Conservation (phyloP, 164 flowering plant genomes). For the Aristolochia contorta region DNA sequence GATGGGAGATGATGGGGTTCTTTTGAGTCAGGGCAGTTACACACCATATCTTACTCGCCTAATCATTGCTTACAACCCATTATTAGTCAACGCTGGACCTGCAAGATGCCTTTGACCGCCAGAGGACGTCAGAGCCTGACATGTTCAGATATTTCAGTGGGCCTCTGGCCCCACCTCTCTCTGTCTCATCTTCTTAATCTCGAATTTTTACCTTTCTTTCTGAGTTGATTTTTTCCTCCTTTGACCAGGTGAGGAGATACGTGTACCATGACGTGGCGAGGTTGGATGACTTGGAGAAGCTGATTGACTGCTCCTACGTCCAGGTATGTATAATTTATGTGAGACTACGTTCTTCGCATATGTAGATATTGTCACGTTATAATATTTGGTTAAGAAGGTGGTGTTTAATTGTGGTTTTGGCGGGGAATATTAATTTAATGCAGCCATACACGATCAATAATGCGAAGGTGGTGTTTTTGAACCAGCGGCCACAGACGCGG, state of each 20-base stretch:
- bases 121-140: constrained; percentile 13
- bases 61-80: too few relatives aligned
- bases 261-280: constrained; percentile 84
- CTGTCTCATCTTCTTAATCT: too few relatives aligned
- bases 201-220: too few relatives aligned
- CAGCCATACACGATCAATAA: constrained; percentile 27
- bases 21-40: background rate
- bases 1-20: too few relatives aligned
- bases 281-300: constrained; percentile 79
- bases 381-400: too few relatives aligned
- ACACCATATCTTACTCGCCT: background rate
- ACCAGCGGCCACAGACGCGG: constrained; percentile 35
- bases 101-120: too few relatives aligned
- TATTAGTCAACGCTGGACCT: too few relatives aligned
- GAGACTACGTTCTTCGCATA: too few relatives aligned
- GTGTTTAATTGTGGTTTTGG: too few relatives aligned
- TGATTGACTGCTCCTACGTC: constrained; percentile 73
- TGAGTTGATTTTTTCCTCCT: too few relatives aligned
- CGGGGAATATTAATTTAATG: too few relatives aligned
- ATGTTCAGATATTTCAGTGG: background rate
- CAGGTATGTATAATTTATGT: constrained; percentile 36
- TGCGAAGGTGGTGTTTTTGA: constrained; percentile 27
- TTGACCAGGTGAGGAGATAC: constrained; percentile 80
- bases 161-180: too few relatives aligned
- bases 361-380: background rate